A percentile compares a stretch with the other conserved stretches of the same genome.
phyloP scores from a whole-genome alignment of 805 yeast species.

The Lachancea sp. region DNA sequence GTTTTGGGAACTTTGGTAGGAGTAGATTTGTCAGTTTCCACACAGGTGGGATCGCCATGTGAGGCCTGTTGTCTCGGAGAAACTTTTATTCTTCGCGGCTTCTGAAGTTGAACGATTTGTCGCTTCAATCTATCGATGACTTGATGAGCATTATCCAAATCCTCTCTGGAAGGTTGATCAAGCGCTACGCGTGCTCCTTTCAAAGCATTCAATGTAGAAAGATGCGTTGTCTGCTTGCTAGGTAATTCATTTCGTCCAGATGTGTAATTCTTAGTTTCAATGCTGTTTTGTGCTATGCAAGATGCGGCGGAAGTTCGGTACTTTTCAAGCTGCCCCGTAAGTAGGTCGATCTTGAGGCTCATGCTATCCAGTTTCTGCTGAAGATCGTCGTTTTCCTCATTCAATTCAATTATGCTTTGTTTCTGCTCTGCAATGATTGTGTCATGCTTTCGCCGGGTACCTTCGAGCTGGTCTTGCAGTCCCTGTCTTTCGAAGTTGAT shows the following conservation, averaged over 20 bases:
- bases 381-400: slow-evolving; percentile 62
- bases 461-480: slow-evolving; percentile 36
- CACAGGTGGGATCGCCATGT: background rate
- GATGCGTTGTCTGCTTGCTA: background rate
- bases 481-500: slow-evolving; percentile 36
- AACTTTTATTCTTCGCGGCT: background rate
- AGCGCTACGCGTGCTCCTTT: background rate
- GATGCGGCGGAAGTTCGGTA: background rate
- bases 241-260: background rate
- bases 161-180: background rate
- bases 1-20: background rate
- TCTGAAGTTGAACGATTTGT: slow-evolving; percentile 24
- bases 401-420: slow-evolving; percentile 49
- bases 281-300: background rate
- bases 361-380: slow-evolving; percentile 36
- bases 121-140: slow-evolving; percentile 54
- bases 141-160: slow-evolving; percentile 53
- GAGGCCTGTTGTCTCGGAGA: background rate
- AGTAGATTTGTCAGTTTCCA: background rate
- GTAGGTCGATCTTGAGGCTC: slow-evolving; percentile 16
- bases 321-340: slow-evolving; percentile 5
- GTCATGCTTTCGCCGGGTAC: slow-evolving; percentile 34
- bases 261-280: background rate
- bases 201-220: background rate
- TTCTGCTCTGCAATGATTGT: slow-evolving; percentile 45